phyloP scores from a whole-genome alignment of 768 basidiomycete genomes.

The Cystoderma amianthinum region DNA sequence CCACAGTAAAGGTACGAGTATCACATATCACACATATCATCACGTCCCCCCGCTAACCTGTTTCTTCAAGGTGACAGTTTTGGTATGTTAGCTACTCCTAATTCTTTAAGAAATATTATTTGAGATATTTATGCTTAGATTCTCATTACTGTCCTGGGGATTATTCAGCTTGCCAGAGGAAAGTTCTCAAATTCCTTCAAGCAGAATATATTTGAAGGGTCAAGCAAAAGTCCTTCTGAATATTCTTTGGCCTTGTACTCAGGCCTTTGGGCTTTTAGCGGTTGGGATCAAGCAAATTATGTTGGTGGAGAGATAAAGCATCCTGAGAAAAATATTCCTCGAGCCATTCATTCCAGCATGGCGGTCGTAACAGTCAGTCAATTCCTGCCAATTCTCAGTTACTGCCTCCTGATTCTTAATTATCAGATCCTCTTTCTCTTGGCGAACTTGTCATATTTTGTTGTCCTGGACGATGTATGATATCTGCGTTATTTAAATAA shows the following conservation, averaged over 20 bases:
- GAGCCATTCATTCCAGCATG: constrained; percentile 91
- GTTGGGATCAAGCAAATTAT: constrained; percentile 92
- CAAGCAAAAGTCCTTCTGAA: constrained; percentile 71
- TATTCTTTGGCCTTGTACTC: constrained; percentile 96
- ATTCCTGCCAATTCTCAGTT: too few relatives aligned
- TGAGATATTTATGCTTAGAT: constrained; percentile 30
- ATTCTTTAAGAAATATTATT: not conserved
- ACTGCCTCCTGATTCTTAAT: too few relatives aligned
- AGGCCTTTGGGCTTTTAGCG: constrained; percentile 92
- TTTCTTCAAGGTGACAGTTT: constrained; percentile 44
- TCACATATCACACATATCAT: constrained; percentile 1
- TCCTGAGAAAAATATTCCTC: constrained; percentile 81
- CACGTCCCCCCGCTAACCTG: not conserved
- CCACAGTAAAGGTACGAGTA: constrained; percentile 67
- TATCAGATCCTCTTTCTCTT: constrained; percentile 66
- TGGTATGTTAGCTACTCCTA: constrained; percentile 37
- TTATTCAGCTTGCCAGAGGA: constrained; percentile 70
- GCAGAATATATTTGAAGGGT: constrained; percentile 62
- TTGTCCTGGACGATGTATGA: constrained; percentile 81
- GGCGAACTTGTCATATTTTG: constrained; percentile 87
- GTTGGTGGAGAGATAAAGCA: constrained; percentile 85
- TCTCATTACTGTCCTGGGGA: constrained; percentile 69
- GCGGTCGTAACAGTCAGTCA: constrained; percentile 59
- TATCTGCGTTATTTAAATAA: too few relatives aligned
- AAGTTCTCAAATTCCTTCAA: constrained; percentile 62